Evolutionary conservation across 768 basidiomycete genomes (phyloP), one percentile per base, ranked within the genome.

Genomic region (Mycena belliarum): DNA sequence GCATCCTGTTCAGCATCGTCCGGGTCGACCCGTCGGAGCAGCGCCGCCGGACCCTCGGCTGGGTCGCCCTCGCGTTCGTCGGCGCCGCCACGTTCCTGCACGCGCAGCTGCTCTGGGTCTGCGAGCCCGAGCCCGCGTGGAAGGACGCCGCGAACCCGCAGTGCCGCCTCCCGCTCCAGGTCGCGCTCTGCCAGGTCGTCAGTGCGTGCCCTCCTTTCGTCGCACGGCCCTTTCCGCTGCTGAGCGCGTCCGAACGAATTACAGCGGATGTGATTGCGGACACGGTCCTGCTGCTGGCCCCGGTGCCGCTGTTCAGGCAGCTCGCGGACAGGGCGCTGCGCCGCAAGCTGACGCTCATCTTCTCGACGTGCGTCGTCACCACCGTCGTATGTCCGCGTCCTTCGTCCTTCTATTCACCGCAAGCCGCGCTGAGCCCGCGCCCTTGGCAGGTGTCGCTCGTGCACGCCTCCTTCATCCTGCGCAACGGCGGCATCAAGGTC

Each of bases 1-100:
- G 81, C 24, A 82, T 83, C 42, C 68, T 84, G 8, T 81, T 80
- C 68, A 82, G 82, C 7, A 74, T 84, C 57, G 77, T 83, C 50
- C 79, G 83, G 35, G 74, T 83, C 63, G 78, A 79, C 50, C 77
- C 79, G 2, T 73, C 74, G 45, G 56, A 33, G 6, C 38, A 41
- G 6, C 65, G 72, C 44, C 68, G 70, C 12, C 59, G 52, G 25
- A 57, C 61, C 16, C 66, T 76, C 1, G 49, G 64, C 14, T 66
- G 66, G 52, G 56, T 79, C n/a, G 74, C 72, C 1, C 61, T 66
- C 21, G 12, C 72, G 2, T 73, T 72, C 66, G 18, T 69, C 32
- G n/a, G 69, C 42, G 72, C 72, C 26, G 63, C 65, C 43, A 44
- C 62, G 26, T 61, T 82, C 53, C 72, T 82, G 29, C 63, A 80